These are phyloP conservation scores for Aureoboletus auriporus DNA, from an alignment of 768 basidiomycete genomes.

Conservation along the genomic window DNA sequence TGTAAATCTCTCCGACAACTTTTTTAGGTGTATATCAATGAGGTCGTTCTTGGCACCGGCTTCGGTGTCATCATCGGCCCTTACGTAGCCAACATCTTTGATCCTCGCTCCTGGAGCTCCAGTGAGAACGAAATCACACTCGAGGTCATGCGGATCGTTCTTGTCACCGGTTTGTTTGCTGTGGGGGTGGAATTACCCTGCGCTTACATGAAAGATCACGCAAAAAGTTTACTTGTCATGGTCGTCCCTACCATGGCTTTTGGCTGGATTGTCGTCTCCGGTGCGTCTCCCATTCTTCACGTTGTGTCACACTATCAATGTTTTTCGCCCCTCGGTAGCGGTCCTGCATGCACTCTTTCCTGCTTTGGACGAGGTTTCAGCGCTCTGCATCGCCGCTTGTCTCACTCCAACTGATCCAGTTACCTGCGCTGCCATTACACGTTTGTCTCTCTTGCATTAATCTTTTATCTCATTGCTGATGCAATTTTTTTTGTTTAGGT, in stretches of 20 bases:
- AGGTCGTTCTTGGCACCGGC: conserved; percentile 86
- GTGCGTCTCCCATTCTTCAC: conserved; percentile 35
- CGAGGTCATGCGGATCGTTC: conserved; percentile 83
- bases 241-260: conserved; percentile 83
- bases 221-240: conserved; percentile 62
- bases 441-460: conserved; percentile 30
- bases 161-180: conserved; percentile 90
- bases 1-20: neutral
- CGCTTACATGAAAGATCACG: conserved; percentile 79
- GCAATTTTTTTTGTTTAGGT: conserved; percentile 35
- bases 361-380: conserved; percentile 62
- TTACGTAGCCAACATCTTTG: conserved; percentile 62
- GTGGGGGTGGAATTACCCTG: conserved; percentile 92
- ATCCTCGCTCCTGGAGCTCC: conserved; percentile 71
- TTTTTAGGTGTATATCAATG: conserved; percentile 76
- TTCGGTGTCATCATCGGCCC: conserved; percentile 66
- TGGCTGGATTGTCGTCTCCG: conserved; percentile 75
- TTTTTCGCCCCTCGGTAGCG: conserved; percentile 34
- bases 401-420: conserved; percentile 95
- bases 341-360: conserved; percentile 74
- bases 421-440: conserved; percentile 79
- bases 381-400: conserved; percentile 84
- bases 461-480: neutral
- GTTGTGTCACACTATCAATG: neutral
- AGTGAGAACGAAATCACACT: conserved; percentile 63